These are phyloP conservation scores for Claviceps pazoutovae DNA, from an alignment of 2,329 filamentous ascomycete species.

Conservation along the genomic window DNA sequence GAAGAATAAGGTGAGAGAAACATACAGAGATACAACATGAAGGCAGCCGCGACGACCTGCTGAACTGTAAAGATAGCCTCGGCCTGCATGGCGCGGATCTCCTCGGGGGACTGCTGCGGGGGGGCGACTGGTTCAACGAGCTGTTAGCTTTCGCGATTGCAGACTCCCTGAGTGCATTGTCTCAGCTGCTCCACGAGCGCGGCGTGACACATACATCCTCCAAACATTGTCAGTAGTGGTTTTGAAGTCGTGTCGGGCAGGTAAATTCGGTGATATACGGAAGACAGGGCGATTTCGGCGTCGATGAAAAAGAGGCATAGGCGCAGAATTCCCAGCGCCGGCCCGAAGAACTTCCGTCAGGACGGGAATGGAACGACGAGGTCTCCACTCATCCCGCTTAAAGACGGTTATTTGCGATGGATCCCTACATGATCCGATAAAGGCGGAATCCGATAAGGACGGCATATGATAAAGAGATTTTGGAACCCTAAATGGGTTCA, in stretches of 20 bases:
- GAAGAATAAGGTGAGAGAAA: background rate
- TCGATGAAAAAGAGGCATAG: background rate
- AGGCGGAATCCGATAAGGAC: background rate
- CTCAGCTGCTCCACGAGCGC: background rate
- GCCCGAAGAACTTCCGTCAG: constrained; percentile 10
- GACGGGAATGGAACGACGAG: background rate
- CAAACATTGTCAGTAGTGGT: constrained; percentile 13
- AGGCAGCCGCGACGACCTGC: constrained; percentile 49
- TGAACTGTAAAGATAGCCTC: constrained; percentile 55
- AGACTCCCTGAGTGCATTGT: background rate
- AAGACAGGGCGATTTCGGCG: constrained; percentile 12
- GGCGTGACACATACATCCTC: constrained; percentile 26
- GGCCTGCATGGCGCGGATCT: constrained; percentile 55
- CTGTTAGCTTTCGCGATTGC: constrained; percentile 10
- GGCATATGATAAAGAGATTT: background rate
- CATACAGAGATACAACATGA: constrained; percentile 67
- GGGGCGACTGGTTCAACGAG: constrained; percentile 38
- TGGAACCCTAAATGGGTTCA: background rate
- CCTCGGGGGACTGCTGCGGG: constrained; percentile 54
- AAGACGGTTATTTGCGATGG: too few species aligned
- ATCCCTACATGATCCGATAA: constrained; percentile 4
- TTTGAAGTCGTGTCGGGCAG: background rate
- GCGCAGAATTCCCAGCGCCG: constrained; percentile 7
- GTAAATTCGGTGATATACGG: constrained; percentile 4
- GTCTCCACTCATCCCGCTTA: too few species aligned